These are phyloP conservation scores for Colletotrichum musae DNA, from an alignment of 2,329 filamentous ascomycete species.

Conservation along the genomic window DNA sequence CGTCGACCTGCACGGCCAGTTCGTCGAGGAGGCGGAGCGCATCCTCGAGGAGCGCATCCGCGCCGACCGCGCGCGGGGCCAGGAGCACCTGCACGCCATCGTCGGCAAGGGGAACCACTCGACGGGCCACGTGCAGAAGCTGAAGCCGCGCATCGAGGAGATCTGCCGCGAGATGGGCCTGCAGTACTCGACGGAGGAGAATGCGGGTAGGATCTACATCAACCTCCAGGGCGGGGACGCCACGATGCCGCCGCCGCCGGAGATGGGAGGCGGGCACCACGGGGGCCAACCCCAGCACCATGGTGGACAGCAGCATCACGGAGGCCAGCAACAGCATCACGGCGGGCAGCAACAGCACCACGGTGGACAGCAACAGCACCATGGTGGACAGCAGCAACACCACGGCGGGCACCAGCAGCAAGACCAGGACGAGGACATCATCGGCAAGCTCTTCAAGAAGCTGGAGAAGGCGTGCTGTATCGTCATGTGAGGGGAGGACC, in stretches of 20 bases:
- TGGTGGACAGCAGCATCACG: slow-evolving; percentile 54
- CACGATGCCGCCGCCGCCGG: slow-evolving; percentile 57
- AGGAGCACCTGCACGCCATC: slow-evolving; percentile 92
- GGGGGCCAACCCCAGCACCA: slow-evolving; percentile 54
- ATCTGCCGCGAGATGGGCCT: slow-evolving; percentile 88
- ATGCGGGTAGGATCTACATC: slow-evolving; percentile 90
- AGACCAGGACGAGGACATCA: slow-evolving; percentile 71
- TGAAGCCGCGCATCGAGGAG: slow-evolving; percentile 94
- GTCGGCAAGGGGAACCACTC: slow-evolving; percentile 97
- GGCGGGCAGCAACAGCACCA: slow-evolving; percentile 60
- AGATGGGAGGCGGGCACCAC: slow-evolving; percentile 54
- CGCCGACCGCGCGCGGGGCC: slow-evolving; percentile 79
- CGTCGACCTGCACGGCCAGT: slow-evolving; percentile 95
- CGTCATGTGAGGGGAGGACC: slow-evolving; percentile 71
- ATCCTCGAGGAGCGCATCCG: slow-evolving; percentile 90
- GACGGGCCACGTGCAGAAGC: slow-evolving; percentile 85
- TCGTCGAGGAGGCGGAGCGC: slow-evolving; percentile 93
- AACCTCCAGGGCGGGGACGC: slow-evolving; percentile 83
- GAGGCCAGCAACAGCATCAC: slow-evolving; percentile 58
- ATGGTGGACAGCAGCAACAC: slow-evolving; percentile 48
- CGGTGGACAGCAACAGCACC: slow-evolving; percentile 55
- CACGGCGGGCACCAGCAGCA: slow-evolving; percentile 57
- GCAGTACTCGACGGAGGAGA: slow-evolving; percentile 87
- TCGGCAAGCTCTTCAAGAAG: slow-evolving; percentile 75
- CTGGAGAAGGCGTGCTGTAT: slow-evolving; percentile 80